Conservation (phyloP, 768 basidiomycete genomes). For the Glaciozyma antarctica region DNA sequence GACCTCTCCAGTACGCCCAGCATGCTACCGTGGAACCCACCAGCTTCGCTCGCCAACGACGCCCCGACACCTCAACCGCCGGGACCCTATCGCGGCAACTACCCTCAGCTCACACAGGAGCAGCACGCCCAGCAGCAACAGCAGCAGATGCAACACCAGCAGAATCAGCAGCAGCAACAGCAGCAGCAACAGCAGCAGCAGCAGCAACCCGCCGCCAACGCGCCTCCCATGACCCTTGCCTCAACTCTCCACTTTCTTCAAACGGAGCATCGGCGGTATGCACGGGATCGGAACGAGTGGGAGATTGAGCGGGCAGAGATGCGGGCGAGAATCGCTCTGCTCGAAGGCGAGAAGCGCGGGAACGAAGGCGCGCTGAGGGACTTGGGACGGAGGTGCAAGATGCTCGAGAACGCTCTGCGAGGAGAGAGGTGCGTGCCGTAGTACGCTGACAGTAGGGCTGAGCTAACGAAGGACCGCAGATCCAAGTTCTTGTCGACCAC, state of each 20-base stretch:
- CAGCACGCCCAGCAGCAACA: slow-evolving; percentile 1
- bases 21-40: no score
- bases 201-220: not conserved
- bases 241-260: slow-evolving; percentile 94
- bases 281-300: slow-evolving; percentile 99
- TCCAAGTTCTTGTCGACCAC: slow-evolving; percentile 29
- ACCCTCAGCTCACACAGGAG: no score
- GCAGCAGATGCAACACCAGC: slow-evolving; percentile 4
- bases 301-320: slow-evolving; percentile 99
- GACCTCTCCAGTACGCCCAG: no score
- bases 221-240: slow-evolving; percentile 57
- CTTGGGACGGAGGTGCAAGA: slow-evolving; percentile 91
- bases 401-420: slow-evolving; percentile 94
- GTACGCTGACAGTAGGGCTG: no score
- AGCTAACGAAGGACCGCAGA: not conserved
- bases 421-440: slow-evolving; percentile 67
- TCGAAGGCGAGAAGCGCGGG: slow-evolving; percentile 92
- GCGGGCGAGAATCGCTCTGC: slow-evolving; percentile 92
- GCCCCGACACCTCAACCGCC: no score
- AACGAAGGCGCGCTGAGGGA: slow-evolving; percentile 96
- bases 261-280: slow-evolving; percentile 94
- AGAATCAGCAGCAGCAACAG: slow-evolving; percentile 2
- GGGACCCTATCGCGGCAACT: no score
- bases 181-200: slow-evolving; percentile 15
- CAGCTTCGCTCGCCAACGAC: no score